phyloP scores from a whole-genome alignment of 805 yeast genomes.

The Candida railenensis region DNA sequence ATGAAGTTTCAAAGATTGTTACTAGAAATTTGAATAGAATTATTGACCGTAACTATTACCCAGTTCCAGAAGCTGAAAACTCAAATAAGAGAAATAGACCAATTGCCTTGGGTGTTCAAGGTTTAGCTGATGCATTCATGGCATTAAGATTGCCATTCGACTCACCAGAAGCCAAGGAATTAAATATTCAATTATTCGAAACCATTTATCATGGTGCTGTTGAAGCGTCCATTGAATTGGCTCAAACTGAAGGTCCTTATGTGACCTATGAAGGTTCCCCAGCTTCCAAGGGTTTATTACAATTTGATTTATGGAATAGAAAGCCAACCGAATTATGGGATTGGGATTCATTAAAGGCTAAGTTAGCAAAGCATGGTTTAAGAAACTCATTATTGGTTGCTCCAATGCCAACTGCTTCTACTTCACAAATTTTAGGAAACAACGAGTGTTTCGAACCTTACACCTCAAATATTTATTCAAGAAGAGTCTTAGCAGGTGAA shows the following conservation, averaged over 20 bases:
- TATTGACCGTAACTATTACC: constrained; percentile 56
- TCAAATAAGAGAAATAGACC: constrained; percentile 62
- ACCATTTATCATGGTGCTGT: constrained; percentile 61
- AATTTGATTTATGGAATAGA: constrained; percentile 57
- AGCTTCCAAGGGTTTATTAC: constrained; percentile 56
- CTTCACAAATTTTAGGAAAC: constrained; percentile 61
- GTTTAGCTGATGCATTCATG: constrained; percentile 60
- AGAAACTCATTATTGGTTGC: constrained; percentile 62
- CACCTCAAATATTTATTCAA: constrained; percentile 60
- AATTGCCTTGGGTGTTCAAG: constrained; percentile 64
- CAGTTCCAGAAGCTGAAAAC: constrained; percentile 51
- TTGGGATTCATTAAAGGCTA: constrained; percentile 55
- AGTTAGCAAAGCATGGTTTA: constrained; percentile 48
- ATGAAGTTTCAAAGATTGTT: constrained; percentile 53
- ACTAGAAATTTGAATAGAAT: constrained; percentile 55
- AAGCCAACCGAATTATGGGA: constrained; percentile 60
- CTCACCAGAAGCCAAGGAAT: constrained; percentile 54
- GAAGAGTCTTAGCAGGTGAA: constrained; percentile 65
- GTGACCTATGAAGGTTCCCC: constrained; percentile 56
- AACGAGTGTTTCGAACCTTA: constrained; percentile 65
- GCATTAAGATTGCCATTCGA: constrained; percentile 56
- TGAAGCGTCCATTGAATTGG: constrained; percentile 56
- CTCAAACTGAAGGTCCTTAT: constrained; percentile 50
- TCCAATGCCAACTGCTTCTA: constrained; percentile 69
- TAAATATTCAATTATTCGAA: constrained; percentile 60